These are phyloP conservation scores for Backusella tarrabulga DNA, from an alignment of 192 early-diverging fungal genomes.

Conservation along the genomic window DNA sequence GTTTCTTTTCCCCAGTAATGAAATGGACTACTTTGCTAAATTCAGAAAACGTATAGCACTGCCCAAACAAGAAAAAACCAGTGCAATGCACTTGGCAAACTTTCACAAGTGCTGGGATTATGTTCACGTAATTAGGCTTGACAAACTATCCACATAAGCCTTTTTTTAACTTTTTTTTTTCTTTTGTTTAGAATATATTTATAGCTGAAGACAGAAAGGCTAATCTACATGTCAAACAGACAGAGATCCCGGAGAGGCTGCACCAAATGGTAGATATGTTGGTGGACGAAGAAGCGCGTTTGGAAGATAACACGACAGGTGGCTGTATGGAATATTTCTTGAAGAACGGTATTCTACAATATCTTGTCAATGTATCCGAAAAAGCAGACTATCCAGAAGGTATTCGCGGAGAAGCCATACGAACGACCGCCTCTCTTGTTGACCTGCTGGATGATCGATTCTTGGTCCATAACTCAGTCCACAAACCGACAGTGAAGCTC, in stretches of 20 bases:
- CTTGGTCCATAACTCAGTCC: slow-evolving; percentile 86
- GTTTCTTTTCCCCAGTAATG: not conserved
- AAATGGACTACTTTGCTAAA: slow-evolving; percentile 67
- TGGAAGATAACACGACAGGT: slow-evolving; percentile 72
- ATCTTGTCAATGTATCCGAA: slow-evolving; percentile 78
- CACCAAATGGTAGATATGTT: slow-evolving; percentile 85
- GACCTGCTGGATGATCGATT: slow-evolving; percentile 85
- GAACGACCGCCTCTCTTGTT: slow-evolving; percentile 77
- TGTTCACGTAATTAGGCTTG: slow-evolving; percentile 43
- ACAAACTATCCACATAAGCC: not conserved
- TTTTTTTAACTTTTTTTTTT: not conserved
- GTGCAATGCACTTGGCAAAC: slow-evolving; percentile 63
- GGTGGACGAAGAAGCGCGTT: slow-evolving; percentile 82
- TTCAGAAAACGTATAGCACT: slow-evolving; percentile 65
- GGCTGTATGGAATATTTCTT: slow-evolving; percentile 91
- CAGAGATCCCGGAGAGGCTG: slow-evolving; percentile 72
- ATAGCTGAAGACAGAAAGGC: slow-evolving; percentile 28
- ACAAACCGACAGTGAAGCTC: slow-evolving; percentile 82
- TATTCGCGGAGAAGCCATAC: slow-evolving; percentile 76
- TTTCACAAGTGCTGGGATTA: slow-evolving; percentile 77
- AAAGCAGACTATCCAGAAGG: slow-evolving; percentile 73
- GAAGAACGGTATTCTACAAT: slow-evolving; percentile 76
- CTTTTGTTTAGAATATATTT: slow-evolving; percentile 32
- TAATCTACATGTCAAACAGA: slow-evolving; percentile 58
- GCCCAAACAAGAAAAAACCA: slow-evolving; percentile 57